Conservation (phyloP, 495 filamentous ascomycete species). For the Cladorrhinum samala region DNA sequence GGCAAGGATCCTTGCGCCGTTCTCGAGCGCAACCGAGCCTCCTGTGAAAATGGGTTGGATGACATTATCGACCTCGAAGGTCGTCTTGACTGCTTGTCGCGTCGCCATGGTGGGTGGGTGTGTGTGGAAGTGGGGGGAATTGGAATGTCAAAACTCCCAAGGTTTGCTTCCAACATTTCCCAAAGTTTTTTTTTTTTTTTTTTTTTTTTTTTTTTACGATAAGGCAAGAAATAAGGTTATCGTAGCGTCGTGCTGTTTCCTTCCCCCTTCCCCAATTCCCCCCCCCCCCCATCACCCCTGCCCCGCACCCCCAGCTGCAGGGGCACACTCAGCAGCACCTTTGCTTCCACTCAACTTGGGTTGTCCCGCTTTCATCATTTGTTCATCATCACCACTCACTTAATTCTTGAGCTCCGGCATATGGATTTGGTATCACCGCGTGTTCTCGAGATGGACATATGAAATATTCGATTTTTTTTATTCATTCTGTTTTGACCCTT, state of each 20-base stretch:
- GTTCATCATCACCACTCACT: no score
- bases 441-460: neutral
- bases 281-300: no score
- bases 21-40: constrained; percentile 76
- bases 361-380: neutral
- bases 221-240: constrained; percentile 34
- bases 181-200: constrained; percentile 17
- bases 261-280: no score
- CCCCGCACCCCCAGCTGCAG: constrained; percentile 6
- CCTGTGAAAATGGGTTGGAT: constrained; percentile 94
- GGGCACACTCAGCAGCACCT: neutral
- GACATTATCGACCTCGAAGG: constrained; percentile 72
- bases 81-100: constrained; percentile 58
- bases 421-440: no score
- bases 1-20: constrained; percentile 74
- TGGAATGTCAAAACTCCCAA: no score
- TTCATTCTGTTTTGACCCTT: neutral
- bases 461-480: neutral
- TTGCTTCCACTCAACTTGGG: neutral
- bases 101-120: constrained; percentile 39
- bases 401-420: no score
- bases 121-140: neutral
- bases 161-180: no score
- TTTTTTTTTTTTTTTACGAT: constrained; percentile 19
- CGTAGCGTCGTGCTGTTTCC: constrained; percentile 27